Percentiles rank a stretch among this genome's conserved stretches.
phyloP scores from a whole-genome alignment of 805 yeast species.

The Metschnikowia lochheadii region DNA sequence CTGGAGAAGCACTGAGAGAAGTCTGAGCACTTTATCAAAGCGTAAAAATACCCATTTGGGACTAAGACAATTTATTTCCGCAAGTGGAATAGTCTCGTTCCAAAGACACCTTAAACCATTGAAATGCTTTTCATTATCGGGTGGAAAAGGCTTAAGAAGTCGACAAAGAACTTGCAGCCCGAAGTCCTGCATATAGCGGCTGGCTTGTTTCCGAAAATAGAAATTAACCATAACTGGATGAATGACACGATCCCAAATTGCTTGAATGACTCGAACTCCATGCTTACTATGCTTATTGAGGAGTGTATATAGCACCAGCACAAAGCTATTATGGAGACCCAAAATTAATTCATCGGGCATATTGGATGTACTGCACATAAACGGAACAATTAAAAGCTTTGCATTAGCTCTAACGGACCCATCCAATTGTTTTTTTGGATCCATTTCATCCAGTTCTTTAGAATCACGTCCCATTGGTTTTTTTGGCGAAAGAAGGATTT shows the following conservation, averaged over 20 bases:
- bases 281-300: constrained; percentile 19
- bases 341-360: constrained; percentile 24
- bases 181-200: constrained; percentile 23
- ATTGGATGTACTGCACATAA: constrained; percentile 2
- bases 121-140: constrained; percentile 20
- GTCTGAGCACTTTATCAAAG: constrained; percentile 29
- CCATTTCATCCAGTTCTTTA: background rate
- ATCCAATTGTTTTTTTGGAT: constrained; percentile 1
- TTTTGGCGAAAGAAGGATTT: background rate
- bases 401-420: constrained; percentile 13
- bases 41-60: constrained; percentile 33
- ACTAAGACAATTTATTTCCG: constrained; percentile 30
- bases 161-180: constrained; percentile 26
- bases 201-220: constrained; percentile 29
- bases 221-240: constrained; percentile 29
- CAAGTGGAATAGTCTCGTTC: constrained; percentile 26
- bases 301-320: constrained; percentile 28
- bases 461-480: no score
- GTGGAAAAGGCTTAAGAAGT: constrained; percentile 22
- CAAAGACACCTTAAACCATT: constrained; percentile 30
- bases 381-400: constrained; percentile 26
- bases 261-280: constrained; percentile 23
- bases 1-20: constrained; percentile 21
- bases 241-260: constrained; percentile 37
- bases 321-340: constrained; percentile 26